phyloP scores from a whole-genome alignment of 2,329 filamentous ascomycete genomes.

The Sporothrix mexicana region DNA sequence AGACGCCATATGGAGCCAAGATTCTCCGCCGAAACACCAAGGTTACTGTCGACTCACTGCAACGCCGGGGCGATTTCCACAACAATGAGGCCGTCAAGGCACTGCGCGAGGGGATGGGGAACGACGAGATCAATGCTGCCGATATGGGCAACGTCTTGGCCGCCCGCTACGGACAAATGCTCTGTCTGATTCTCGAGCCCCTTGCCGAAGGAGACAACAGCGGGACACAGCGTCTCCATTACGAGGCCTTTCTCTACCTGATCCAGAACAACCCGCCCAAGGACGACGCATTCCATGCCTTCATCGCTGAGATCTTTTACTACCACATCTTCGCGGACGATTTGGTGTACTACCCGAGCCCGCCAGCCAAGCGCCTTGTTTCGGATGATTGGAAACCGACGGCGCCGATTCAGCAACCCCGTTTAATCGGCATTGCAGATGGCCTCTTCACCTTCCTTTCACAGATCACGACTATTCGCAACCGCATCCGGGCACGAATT shows the following conservation, averaged over 20 bases:
- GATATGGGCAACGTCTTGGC: slow-evolving; percentile 56
- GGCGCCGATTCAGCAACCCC: slow-evolving; percentile 53
- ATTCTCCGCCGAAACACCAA: slow-evolving; percentile 57
- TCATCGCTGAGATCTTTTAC: slow-evolving; percentile 80
- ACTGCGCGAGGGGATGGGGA: slow-evolving; percentile 55
- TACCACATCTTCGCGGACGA: slow-evolving; percentile 77
- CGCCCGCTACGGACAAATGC: slow-evolving; percentile 66
- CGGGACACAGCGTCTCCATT: slow-evolving; percentile 80
- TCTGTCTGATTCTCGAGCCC: slow-evolving; percentile 65
- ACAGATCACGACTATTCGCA: slow-evolving; percentile 77
- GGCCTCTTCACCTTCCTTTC: slow-evolving; percentile 80
- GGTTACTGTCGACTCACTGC: slow-evolving; percentile 54
- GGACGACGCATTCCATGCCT: slow-evolving; percentile 68
- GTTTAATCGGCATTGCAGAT: slow-evolving; percentile 81
- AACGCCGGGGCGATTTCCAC: slow-evolving; percentile 61
- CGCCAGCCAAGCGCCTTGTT: slow-evolving; percentile 46
- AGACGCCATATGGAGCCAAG: slow-evolving; percentile 61
- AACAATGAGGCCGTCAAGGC: slow-evolving; percentile 60
- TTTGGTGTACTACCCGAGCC: slow-evolving; percentile 58
- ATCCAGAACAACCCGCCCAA: slow-evolving; percentile 66
- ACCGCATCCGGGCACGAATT: slow-evolving; percentile 73
- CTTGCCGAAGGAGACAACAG: slow-evolving; percentile 60
- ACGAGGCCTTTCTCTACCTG: slow-evolving; percentile 75
- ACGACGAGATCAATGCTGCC: slow-evolving; percentile 44
- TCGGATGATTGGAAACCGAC: slow-evolving; percentile 53